Evolutionary conservation across 2,329 filamentous ascomycete genomes (phyloP).

Genomic region (Monosporascus sp.): DNA sequence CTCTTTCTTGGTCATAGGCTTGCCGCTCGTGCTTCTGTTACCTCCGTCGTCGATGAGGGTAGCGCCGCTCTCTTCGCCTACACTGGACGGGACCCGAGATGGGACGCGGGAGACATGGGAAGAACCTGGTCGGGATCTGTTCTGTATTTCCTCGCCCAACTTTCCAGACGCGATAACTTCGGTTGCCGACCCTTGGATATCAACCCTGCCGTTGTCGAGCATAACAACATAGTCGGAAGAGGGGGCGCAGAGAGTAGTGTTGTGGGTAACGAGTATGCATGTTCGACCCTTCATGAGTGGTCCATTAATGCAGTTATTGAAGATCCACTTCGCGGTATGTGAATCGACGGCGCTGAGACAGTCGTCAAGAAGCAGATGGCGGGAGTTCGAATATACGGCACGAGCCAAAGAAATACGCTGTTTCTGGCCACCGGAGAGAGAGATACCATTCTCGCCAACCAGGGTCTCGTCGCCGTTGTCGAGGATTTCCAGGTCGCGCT

Average conservation of each 20-base stretch:
- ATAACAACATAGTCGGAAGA: slow-evolving; percentile 75
- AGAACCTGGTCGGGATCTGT: slow-evolving; percentile 63
- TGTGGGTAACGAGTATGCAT: slow-evolving; percentile 94
- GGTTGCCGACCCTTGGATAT: slow-evolving; percentile 68
- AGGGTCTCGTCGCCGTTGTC: slow-evolving; percentile 89
- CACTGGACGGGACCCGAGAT: slow-evolving; percentile 72
- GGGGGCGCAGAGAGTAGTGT: slow-evolving; percentile 81
- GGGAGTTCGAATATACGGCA: slow-evolving; percentile 92
- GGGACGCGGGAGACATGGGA: slow-evolving; percentile 65
- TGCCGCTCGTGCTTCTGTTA: slow-evolving; percentile 41
- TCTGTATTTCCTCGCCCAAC: slow-evolving; percentile 79
- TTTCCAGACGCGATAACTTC: slow-evolving; percentile 83
- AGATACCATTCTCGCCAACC: slow-evolving; percentile 96
- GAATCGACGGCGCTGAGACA: slow-evolving; percentile 95
- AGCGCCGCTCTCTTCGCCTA: slow-evolving; percentile 57
- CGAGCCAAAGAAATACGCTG: slow-evolving; percentile 95
- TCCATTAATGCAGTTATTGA: slow-evolving; percentile 85
- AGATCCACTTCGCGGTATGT: slow-evolving; percentile 97
- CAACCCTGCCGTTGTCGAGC: slow-evolving; percentile 80
- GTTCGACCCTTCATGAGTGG: slow-evolving; percentile 84
- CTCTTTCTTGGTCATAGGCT: slow-evolving; percentile 41
- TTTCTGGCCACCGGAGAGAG: slow-evolving; percentile 93
- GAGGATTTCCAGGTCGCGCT: slow-evolving; percentile 86
- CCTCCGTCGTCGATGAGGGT: slow-evolving; percentile 51
- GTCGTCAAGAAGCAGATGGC: slow-evolving; percentile 87